phyloP scores from a whole-genome alignment of 768 basidiomycete genomes.

The Lentinula sp. region DNA sequence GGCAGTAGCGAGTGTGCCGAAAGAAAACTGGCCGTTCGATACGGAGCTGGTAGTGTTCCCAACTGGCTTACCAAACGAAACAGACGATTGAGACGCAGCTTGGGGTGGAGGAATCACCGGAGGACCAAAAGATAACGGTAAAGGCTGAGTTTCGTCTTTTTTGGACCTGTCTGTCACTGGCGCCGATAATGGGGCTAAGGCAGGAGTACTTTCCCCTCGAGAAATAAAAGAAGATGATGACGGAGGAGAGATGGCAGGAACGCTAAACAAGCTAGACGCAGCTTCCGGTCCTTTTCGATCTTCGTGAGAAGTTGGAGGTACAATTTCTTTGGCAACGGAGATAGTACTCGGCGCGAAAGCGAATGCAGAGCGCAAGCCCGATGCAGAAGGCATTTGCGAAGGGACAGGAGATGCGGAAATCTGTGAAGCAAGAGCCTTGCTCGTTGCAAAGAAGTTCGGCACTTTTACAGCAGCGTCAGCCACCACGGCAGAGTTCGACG shows the following conservation, averaged over 20 bases:
- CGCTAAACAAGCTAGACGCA: not conserved
- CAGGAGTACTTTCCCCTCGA: constrained; percentile 7
- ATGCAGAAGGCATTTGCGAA: not conserved
- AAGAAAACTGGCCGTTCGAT: not conserved
- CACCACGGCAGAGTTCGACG: constrained; percentile 5
- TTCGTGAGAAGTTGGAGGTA: constrained; percentile 6
- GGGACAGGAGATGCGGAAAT: constrained; percentile 19
- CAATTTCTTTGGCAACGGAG: constrained; percentile 1
- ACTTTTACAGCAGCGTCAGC: constrained; percentile 21
- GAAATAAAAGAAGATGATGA: constrained; percentile 14
- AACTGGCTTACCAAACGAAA: constrained; percentile 21
- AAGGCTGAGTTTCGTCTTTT: not conserved
- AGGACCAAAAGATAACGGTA: constrained; percentile 10
- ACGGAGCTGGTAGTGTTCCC: not conserved
- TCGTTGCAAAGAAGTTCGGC: constrained; percentile 59
- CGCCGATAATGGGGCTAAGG: not conserved
- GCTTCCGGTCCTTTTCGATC: not conserved
- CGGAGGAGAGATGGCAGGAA: constrained; percentile 15
- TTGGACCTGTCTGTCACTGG: not conserved
- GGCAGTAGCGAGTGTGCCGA: not conserved
- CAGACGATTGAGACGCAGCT: constrained; percentile 13
- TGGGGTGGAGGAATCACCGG: constrained; percentile 10
- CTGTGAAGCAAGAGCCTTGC: constrained; percentile 2
- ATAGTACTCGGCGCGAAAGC: constrained; percentile 36
- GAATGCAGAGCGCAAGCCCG: not conserved